These are phyloP conservation scores for Meredithiella fracta DNA, from an alignment of 2,329 filamentous ascomycete species.

Conservation along the genomic window DNA sequence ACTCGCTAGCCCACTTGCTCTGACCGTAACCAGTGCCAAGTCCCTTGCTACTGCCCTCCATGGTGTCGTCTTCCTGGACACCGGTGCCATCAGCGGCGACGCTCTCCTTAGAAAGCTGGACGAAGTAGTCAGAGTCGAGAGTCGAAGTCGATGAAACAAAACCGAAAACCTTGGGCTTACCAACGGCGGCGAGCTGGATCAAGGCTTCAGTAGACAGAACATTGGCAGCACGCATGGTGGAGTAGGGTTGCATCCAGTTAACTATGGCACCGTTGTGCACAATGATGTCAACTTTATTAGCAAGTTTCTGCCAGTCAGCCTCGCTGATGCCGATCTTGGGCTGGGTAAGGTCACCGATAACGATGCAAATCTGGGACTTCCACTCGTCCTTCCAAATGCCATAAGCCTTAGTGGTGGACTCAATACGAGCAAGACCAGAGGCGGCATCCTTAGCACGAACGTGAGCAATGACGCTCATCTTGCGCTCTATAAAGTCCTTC, in stretches of 20 bases:
- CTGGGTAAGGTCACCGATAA: constrained; percentile 59
- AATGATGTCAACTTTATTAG: constrained; percentile 51
- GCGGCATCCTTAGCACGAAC: constrained; percentile 51
- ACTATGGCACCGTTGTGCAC: constrained; percentile 71
- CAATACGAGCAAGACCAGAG: constrained; percentile 47
- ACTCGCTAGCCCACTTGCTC: constrained; percentile 65
- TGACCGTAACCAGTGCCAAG: constrained; percentile 83
- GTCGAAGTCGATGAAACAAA: constrained; percentile 74
- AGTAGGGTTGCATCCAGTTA: constrained; percentile 71
- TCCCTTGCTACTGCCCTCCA: constrained; percentile 58
- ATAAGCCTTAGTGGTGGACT: constrained; percentile 55
- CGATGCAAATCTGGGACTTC: constrained; percentile 45
- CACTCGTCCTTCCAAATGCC: constrained; percentile 61
- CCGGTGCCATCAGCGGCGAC: constrained; percentile 43
- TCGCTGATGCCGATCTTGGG: constrained; percentile 57
- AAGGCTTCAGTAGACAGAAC: constrained; percentile 67
- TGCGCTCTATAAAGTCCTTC: constrained; percentile 52
- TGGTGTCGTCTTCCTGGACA: constrained; percentile 60
- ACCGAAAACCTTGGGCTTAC: constrained; percentile 61
- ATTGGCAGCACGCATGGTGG: constrained; percentile 54
- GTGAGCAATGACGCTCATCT: constrained; percentile 51
- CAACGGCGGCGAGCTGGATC: constrained; percentile 57
- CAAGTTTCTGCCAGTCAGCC: constrained; percentile 46
- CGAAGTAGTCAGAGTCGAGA: constrained; percentile 68
- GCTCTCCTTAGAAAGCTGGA: constrained; percentile 51